Conservation (phyloP, 2,329 filamentous ascomycete species). For the Biscogniauxia sp. region DNA sequence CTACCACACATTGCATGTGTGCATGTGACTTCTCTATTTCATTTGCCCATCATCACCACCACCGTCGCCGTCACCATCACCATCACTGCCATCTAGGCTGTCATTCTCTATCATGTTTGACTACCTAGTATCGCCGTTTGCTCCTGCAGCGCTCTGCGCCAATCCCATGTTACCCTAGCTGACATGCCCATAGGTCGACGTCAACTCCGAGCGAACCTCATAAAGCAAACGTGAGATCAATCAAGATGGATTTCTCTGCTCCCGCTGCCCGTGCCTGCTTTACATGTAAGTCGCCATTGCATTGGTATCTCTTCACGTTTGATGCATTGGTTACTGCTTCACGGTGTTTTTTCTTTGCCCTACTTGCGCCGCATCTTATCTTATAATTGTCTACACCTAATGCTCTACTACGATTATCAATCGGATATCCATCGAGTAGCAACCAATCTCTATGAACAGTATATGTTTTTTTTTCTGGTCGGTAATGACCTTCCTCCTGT, state of each 20-base stretch:
- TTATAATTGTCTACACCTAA: not conserved
- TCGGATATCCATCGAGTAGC: not conserved
- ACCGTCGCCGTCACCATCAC: not conserved
- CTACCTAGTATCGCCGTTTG: not conserved
- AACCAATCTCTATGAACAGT: not conserved
- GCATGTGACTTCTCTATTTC: not conserved
- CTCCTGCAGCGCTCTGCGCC: not conserved
- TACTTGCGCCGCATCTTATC: not conserved
- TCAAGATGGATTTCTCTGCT: slow-evolving; percentile 43
- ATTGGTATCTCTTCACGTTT: not conserved
- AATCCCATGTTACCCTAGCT: not conserved
- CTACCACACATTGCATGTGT: not conserved
- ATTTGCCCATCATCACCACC: not conserved
- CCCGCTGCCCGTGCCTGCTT: slow-evolving; percentile 47
- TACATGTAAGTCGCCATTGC: slow-evolving; percentile 41
- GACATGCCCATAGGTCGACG: not conserved
- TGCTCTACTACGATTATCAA: slow-evolving; percentile 2
- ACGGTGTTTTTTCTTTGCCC: not conserved
- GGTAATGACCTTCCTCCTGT: not conserved
- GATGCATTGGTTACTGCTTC: not conserved
- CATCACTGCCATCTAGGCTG: not conserved
- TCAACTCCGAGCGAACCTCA: not conserved
- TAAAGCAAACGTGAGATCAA: not conserved
- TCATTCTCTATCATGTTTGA: too few relatives aligned
- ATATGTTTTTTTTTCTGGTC: not conserved